A percentile compares a stretch with the other conserved stretches of the same genome.
phyloP scores from a whole-genome alignment of 257 asterid genomes.

The Solanum tarijense region DNA sequence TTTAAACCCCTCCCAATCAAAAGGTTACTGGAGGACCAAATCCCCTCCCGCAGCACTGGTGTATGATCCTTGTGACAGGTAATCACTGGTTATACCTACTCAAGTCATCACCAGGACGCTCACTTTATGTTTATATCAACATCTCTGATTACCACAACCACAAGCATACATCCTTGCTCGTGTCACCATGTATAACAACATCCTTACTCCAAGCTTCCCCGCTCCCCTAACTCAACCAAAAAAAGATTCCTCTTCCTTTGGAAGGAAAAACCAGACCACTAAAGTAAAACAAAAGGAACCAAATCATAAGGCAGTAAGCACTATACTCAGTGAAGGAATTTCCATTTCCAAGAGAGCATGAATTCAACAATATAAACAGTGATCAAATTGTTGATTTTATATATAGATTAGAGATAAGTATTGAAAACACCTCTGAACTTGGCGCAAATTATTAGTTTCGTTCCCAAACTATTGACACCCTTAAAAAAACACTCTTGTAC shows the following conservation, averaged over 20 bases:
- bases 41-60: background rate
- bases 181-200: background rate
- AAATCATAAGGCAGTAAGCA: background rate
- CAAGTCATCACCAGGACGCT: background rate
- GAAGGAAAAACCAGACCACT: background rate
- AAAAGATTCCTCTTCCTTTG: background rate
- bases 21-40: background rate
- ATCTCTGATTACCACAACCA: background rate
- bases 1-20: background rate
- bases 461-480: too few relatives aligned
- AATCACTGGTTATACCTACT: background rate
- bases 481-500: too few relatives aligned
- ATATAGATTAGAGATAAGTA: background rate
- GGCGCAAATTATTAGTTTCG: too few relatives aligned
- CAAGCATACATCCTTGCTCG: background rate
- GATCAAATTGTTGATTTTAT: background rate
- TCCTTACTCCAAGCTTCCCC: background rate
- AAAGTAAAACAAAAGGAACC: background rate
- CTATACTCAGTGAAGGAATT: background rate
- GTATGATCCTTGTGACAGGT: background rate
- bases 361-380: background rate
- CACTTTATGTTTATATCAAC: background rate
- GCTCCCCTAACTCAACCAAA: background rate
- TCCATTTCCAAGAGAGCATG: background rate
- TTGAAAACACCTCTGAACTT: too few relatives aligned